Evolutionary conservation across 2,329 filamentous ascomycete genomes (phyloP).

Genomic region (Mycocentrospora acerina): DNA sequence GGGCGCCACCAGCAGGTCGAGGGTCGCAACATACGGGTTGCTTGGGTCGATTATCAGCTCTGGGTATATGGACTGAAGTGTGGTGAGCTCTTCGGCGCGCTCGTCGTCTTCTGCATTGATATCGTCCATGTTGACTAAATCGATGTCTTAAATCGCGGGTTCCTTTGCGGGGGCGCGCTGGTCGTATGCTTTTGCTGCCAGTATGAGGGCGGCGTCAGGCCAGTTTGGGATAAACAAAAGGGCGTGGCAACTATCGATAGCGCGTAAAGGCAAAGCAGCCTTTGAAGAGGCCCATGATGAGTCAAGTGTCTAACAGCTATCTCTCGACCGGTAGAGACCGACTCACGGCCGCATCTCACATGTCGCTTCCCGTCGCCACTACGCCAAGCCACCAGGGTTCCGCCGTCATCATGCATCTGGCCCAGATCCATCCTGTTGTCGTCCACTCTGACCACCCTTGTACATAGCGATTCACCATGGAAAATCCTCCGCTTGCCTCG

Average conservation of each 20-base stretch:
- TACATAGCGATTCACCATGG: constrained; percentile 42
- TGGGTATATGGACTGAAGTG: constrained; percentile 63
- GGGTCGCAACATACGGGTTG: constrained; percentile 47
- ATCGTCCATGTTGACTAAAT: constrained; percentile 33
- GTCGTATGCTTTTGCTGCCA: not conserved
- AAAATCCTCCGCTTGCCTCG: constrained; percentile 70
- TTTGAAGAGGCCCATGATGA: constrained; percentile 19
- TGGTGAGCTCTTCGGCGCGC: constrained; percentile 59
- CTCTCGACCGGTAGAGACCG: not conserved
- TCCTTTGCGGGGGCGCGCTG: not conserved
- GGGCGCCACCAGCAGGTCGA: constrained; percentile 60
- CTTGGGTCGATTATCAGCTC: constrained; percentile 55
- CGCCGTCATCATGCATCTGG: constrained; percentile 11
- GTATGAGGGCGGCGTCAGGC: constrained; percentile 13
- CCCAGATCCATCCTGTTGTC: not conserved
- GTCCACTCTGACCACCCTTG: not conserved
- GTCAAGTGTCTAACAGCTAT: constrained; percentile 1
- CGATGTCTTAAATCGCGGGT: too few species aligned
- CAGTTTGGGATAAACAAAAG: constrained; percentile 13
- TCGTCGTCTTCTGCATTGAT: constrained; percentile 52
- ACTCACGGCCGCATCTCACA: too few species aligned
- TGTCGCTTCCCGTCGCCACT: not conserved
- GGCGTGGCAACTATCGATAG: constrained; percentile 18
- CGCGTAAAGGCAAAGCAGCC: constrained; percentile 11
- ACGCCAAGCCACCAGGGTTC: constrained; percentile 5